A percentile compares a stretch with the other conserved stretches of the same genome.
phyloP scores from a whole-genome alignment of 345 rosid genomes.

The Crucihimalaya himalaica region DNA sequence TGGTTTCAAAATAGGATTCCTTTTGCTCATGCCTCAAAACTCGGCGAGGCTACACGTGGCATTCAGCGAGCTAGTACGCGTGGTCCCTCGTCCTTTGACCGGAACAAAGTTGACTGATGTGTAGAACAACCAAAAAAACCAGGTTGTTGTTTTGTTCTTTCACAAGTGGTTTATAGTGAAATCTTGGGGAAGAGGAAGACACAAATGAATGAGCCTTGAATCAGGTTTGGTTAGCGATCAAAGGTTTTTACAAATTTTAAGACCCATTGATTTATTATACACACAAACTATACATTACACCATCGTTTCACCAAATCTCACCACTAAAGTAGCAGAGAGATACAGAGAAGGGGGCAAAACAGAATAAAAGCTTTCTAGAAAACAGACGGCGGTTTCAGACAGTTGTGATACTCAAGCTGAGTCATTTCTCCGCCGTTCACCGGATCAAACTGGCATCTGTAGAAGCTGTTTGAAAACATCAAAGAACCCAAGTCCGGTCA shows the following conservation, averaged over 20 bases:
- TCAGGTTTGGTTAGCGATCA: conserved; percentile 30
- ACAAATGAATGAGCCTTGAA: conserved; percentile 1
- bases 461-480: conserved; percentile 63
- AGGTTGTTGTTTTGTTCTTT: neutral
- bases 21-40: conserved; percentile 26
- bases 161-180: neutral
- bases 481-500: conserved; percentile 1
- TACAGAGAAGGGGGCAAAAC: neutral
- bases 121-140: no score
- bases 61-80: no score
- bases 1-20: conserved; percentile 32
- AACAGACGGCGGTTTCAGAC: conserved; percentile 71
- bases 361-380: conserved; percentile 40
- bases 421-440: conserved; percentile 91
- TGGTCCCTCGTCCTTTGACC: no score
- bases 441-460: conserved; percentile 89
- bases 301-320: conserved; percentile 24
- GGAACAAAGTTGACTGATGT: neutral
- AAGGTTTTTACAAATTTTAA: conserved; percentile 9
- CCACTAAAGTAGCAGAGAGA: conserved; percentile 15
- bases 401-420: conserved; percentile 79
- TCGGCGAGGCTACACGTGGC: neutral
- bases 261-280: conserved; percentile 22
- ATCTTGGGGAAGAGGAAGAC: conserved; percentile 9
- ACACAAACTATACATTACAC: conserved; percentile 36